Base-by-base conservation (phyloP, 2,329 filamentous ascomycete genomes). In the Lasiodiplodia gonubiensis region DNA sequence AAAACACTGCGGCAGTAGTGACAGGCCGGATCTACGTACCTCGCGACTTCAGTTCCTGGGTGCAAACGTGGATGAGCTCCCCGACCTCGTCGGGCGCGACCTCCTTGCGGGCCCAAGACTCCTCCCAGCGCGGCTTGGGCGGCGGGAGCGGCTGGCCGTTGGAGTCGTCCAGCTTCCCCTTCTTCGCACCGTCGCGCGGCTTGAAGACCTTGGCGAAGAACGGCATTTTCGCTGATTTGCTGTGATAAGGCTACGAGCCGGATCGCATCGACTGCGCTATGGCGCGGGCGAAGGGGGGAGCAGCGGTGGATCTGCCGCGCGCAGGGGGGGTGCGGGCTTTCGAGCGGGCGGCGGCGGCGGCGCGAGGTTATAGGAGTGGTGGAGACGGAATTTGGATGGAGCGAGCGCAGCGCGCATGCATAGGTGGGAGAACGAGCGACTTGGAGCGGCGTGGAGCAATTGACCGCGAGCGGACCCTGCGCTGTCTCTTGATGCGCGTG, bases 31-130 rank as follows among this genome's bases (percentile, higher is more conserved):
- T 35, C 27, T 14, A 72, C 74, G 73, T 88, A 97, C 94, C 94
- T 92, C 94, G 88, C 69, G 91, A 90, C 83, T 98, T 99, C 79
- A 99, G 87, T 82, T 99, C 95, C 67, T 89, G 86, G 12, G 94
- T 96, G 82, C 93, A 97, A 71, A 89, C 88, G 76, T 89, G 87
- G 63, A 98, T 84, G 70, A 99, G 83, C 76, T 97, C 93, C 74
- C 94, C 90, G 57, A 99, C 89, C 81, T 99, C 95, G 72, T 97
- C 93, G 5, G 94, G 91, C 64, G 92, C 90, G 71, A 99, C 90
- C 55, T 89, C 88, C 66, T 86, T 92, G 75, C 94, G 90, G 70
- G 89, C 86, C 88, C 93, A 99, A 70, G 93, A 91, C 78, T 97
- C 92, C 69, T 92, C 91, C 91, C 93, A 97, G 79, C 86, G 87